A percentile compares a stretch with the other conserved stretches of the same genome.
phyloP scores from a whole-genome alignment of 164 flowering plant species.

The Vitis cinerea region DNA sequence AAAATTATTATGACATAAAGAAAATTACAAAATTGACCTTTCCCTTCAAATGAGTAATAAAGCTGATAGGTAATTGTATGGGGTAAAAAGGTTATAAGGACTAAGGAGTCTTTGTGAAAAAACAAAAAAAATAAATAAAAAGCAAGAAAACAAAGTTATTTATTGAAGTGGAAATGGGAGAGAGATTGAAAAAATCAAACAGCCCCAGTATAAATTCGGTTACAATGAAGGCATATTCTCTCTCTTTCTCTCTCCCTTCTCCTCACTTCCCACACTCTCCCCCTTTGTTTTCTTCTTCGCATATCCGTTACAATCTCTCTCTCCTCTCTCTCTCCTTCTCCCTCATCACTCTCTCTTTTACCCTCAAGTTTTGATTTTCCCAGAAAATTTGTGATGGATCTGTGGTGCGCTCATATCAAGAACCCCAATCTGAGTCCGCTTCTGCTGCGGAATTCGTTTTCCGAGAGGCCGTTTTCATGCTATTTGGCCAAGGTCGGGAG shows the following conservation, averaged over 20 bases:
- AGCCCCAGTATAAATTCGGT: neutral
- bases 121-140: no score
- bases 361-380: no score
- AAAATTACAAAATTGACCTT: no score
- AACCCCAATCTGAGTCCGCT: constrained; percentile 14
- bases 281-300: neutral
- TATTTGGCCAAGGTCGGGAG: constrained; percentile 6
- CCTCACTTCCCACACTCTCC: neutral
- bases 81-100: no score
- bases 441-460: constrained; percentile 10
- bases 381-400: constrained; percentile 26
- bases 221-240: constrained; percentile 17
- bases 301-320: constrained; percentile 8
- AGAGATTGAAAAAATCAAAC: no score
- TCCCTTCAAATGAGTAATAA: no score
- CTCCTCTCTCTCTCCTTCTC: constrained; percentile 1
- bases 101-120: no score
- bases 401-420: constrained; percentile 27
- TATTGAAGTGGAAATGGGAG: no score
- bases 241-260: neutral
- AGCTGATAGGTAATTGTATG: no score
- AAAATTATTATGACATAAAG: no score
- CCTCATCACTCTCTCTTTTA: neutral
- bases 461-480: constrained; percentile 17
- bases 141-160: no score